phyloP scores from a whole-genome alignment of 2,329 filamentous ascomycete genomes.

The Fusarium austroafricanum region DNA sequence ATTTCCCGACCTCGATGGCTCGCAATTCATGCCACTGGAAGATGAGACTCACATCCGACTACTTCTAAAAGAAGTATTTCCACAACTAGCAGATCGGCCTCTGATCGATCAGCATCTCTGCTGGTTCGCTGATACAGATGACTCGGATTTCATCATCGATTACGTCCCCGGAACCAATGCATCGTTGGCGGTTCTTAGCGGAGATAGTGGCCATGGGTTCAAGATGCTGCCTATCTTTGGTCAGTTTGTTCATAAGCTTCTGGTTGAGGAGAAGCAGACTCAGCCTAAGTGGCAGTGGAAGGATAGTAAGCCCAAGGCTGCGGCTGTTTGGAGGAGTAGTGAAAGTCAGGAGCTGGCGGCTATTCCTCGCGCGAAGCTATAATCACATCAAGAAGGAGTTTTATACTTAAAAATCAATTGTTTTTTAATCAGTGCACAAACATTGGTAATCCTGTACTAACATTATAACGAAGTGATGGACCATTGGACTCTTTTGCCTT shows the following conservation, averaged over 20 bases:
- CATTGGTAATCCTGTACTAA: too few species aligned
- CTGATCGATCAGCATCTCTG: constrained; percentile 28
- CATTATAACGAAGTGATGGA: too few species aligned
- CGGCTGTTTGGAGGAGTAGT: constrained; percentile 31
- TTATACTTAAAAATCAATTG: too few species aligned
- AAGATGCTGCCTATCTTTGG: constrained; percentile 35
- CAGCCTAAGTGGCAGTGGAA: constrained; percentile 35
- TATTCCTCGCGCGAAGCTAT: constrained; percentile 26
- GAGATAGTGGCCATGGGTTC: constrained; percentile 26
- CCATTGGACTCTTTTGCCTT: too few species aligned
- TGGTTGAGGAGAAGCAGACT: constrained; percentile 14
- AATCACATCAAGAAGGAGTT: too few species aligned
- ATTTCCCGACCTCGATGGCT: not conserved
- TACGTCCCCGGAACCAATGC: constrained; percentile 24
- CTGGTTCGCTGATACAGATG: constrained; percentile 33
- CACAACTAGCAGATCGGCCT: constrained; percentile 6
- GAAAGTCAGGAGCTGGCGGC: constrained; percentile 29
- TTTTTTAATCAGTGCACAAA: too few species aligned
- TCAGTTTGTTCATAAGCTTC: constrained; percentile 18
- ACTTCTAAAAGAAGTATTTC: constrained; percentile 20
- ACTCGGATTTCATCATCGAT: constrained; percentile 34
- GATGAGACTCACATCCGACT: constrained; percentile 24
- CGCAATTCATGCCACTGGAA: constrained; percentile 32
- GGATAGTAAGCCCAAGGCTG: constrained; percentile 17
- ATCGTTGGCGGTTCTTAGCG: constrained; percentile 15